Evolutionary conservation across 495 filamentous ascomycete species (phyloP).

Genomic region (Daldinia vernicosa): DNA sequence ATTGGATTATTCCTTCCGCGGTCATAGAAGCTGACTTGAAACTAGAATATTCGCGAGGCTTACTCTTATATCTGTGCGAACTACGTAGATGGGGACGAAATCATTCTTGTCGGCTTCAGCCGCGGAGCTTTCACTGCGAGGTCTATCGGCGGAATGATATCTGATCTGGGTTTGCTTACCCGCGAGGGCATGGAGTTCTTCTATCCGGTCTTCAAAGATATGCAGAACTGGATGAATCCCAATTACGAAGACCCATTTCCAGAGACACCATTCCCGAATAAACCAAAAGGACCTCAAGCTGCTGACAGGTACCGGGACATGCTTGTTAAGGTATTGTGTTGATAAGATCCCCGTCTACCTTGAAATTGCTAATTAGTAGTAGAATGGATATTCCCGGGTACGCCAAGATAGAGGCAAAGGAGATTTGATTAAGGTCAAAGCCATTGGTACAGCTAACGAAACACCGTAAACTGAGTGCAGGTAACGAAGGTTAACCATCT

Average conservation of each 20-base stretch:
- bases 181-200: slow-evolving; percentile 69
- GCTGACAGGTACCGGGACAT: slow-evolving; percentile 44
- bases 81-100: slow-evolving; percentile 72
- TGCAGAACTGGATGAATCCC: slow-evolving; percentile 63
- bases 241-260: slow-evolving; percentile 65
- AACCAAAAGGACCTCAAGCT: slow-evolving; percentile 58
- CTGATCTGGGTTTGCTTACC: slow-evolving; percentile 69
- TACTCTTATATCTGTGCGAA: slow-evolving; percentile 75
- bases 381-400: slow-evolving; percentile 52
- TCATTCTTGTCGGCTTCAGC: slow-evolving; percentile 76
- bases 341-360: slow-evolving; percentile 43
- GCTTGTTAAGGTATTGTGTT: slow-evolving; percentile 45
- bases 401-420: slow-evolving; percentile 47
- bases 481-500: slow-evolving; percentile 3
- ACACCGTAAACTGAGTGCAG: neutral
- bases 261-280: slow-evolving; percentile 64
- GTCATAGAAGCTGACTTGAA: slow-evolving; percentile 18
- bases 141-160: slow-evolving; percentile 69
- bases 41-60: slow-evolving; percentile 68
- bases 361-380: slow-evolving; percentile 21
- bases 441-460: slow-evolving; percentile 48
- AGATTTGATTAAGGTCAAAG: slow-evolving; percentile 57
- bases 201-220: slow-evolving; percentile 71
- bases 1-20: neutral
- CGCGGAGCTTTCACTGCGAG: slow-evolving; percentile 78